Base-by-base conservation (phyloP, 805 yeast genomes). In the Yueomyces sp. region DNA sequence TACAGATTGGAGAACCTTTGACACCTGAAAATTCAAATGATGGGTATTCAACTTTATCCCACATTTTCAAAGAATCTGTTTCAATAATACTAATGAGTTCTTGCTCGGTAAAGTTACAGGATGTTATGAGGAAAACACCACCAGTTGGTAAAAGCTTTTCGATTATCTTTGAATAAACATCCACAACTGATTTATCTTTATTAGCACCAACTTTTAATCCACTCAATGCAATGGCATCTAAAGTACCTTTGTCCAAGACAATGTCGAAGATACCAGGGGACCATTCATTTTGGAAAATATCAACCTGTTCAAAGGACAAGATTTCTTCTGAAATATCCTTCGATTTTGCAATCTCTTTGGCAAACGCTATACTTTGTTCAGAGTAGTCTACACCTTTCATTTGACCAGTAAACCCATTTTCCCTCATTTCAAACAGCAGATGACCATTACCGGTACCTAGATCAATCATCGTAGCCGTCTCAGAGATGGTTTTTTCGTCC, bases 381-480 rank as follows among this genome's bases (percentile, higher is more conserved):
- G 95, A 81, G 59, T 92, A 92, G 62, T 92, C 99, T 5, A 92
- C 69, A 1, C 99, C 99, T 2, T 72, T 61, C 49, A 81, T 59
- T 30, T 63, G 62, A 4, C 79, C 80, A 41, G 71, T 69, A 49
- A 76, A 73, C 0, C 81, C 81, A 43, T 82, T 85, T 42, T 82
- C 78, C 43, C 59, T 54, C 32, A 92, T 58, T 44, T 80, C 74
- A 52, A 90, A 84, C 30, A 92, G 57, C 29, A 92, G 65, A 57
- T 86, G 96, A 0, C 98, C 98, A 62, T 92, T 92, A 1, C 98
- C 99, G 0, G 98, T 88, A 1, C 99, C 99, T 36, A 92, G 66
- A 61, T 90, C 98, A 26, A 84, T 63, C 41, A 88, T 69, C 1
- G 63, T 61, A 1, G 72, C 54, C 3, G 42, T 19, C 2, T 57